Percentiles rank a stretch among this genome's conserved stretches.
These are phyloP conservation scores for Populus alba DNA, from an alignment of 345 rosid species.

Conservation along the genomic window DNA sequence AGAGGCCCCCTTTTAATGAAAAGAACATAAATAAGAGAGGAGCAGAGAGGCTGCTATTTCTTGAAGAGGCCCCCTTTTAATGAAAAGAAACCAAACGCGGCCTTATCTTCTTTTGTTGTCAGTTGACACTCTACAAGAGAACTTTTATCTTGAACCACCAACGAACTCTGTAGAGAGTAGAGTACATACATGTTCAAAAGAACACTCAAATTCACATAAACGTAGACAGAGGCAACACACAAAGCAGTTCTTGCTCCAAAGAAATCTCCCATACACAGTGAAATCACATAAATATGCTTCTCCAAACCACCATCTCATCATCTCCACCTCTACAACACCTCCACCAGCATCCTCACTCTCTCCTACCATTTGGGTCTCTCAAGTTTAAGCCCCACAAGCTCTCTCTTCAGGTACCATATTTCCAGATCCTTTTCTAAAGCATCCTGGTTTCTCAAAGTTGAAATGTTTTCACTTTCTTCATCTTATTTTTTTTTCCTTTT, in stretches of 20 bases:
- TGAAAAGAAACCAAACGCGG: not conserved
- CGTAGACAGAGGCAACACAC: not conserved
- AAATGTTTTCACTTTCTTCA: not conserved
- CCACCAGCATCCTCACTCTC: constrained; percentile 17
- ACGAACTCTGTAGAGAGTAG: constrained; percentile 4
- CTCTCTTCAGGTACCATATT: constrained; percentile 41
- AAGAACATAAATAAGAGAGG: not conserved
- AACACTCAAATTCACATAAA: not conserved
- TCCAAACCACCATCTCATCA: constrained; percentile 40
- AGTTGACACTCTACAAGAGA: not conserved
- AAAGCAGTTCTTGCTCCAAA: constrained; percentile 15
- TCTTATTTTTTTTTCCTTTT: not conserved
- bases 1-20: not conserved
- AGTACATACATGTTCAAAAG: not conserved
- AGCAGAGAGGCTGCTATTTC: not conserved
- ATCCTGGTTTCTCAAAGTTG: not conserved
- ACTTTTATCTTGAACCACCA: constrained; percentile 22
- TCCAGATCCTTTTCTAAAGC: not conserved
- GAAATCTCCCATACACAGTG: not conserved
- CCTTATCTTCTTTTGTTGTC: not conserved
- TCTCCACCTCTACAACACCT: constrained; percentile 35
- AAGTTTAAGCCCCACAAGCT: constrained; percentile 24
- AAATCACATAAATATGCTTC: constrained; percentile 39
- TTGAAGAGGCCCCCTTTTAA: not conserved
- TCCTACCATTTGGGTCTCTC: constrained; percentile 30